Conservation (phyloP, 1,284 basidiomycete species). For the Bjerkandera adusta region DNA sequence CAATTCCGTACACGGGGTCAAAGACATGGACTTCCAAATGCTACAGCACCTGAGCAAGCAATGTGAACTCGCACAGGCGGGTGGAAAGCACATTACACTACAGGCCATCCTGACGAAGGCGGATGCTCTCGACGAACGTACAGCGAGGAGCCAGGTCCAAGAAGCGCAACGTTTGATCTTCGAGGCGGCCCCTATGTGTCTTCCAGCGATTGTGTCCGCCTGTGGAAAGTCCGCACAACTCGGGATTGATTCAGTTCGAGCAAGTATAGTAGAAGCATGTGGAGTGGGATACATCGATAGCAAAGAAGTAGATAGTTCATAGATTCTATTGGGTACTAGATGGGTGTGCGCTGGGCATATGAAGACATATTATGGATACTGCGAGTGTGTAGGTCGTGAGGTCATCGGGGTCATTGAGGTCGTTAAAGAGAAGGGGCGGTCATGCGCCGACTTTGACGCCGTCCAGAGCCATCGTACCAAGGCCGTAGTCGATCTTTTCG, state of each 20-base stretch:
- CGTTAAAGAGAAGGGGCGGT: neutral
- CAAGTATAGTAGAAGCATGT: conserved; percentile 59
- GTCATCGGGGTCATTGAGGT: neutral
- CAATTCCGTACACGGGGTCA: conserved; percentile 63
- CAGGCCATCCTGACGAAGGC: conserved; percentile 74
- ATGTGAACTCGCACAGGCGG: conserved; percentile 32
- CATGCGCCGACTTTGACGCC: too few species aligned
- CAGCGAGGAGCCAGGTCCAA: conserved; percentile 31
- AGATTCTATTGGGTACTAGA: neutral
- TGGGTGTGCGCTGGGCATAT: neutral
- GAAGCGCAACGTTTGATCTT: conserved; percentile 39
- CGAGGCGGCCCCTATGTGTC: conserved; percentile 55
- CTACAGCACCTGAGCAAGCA: conserved; percentile 46
- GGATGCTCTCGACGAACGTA: conserved; percentile 42
- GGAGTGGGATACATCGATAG: conserved; percentile 20
- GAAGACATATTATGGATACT: neutral
- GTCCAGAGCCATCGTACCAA: neutral
- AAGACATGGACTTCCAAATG: conserved; percentile 58
- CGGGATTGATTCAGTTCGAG: conserved; percentile 55
- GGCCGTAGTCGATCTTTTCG: conserved; percentile 5
- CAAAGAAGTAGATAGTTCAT: neutral
- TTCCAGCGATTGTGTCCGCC: conserved; percentile 61
- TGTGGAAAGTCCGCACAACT: conserved; percentile 44
- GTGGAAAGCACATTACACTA: conserved; percentile 47
- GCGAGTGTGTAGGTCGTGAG: neutral